These are phyloP conservation scores for Pharus latifolius DNA, from an alignment of 176 grass and related monocot genomes.

Conservation along the genomic window DNA sequence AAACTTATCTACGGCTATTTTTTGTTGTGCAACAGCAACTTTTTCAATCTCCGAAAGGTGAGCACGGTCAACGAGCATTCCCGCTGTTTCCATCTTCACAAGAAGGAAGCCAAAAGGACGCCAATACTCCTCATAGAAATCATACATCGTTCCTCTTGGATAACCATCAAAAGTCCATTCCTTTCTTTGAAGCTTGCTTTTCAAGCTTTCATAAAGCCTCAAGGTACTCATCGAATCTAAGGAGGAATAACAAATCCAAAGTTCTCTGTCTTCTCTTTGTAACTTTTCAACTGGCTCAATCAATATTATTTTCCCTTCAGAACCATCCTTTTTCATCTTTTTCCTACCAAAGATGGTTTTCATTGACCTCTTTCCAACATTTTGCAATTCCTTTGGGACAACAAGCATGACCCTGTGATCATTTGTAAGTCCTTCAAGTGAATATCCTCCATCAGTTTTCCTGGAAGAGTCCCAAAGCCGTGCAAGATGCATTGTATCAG, in stretches of 20 bases:
- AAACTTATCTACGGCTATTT: slow-evolving; percentile 68
- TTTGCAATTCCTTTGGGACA: slow-evolving; percentile 33
- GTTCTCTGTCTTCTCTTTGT: slow-evolving; percentile 72
- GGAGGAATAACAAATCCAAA: slow-evolving; percentile 82
- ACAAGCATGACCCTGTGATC: slow-evolving; percentile 66
- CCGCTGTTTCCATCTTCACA: slow-evolving; percentile 86
- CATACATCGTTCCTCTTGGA: slow-evolving; percentile 65
- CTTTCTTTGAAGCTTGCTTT: slow-evolving; percentile 52
- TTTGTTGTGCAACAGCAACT: slow-evolving; percentile 57
- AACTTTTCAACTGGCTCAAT: slow-evolving; percentile 56
- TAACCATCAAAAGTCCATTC: slow-evolving; percentile 54
- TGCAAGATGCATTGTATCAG: slow-evolving; percentile 98
- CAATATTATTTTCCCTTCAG: slow-evolving; percentile 53
- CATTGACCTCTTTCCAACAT: slow-evolving; percentile 79
- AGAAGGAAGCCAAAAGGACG: slow-evolving; percentile 77
- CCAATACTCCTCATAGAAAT: slow-evolving; percentile 91
- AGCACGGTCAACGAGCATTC: slow-evolving; percentile 71
- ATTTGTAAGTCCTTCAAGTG: slow-evolving; percentile 89
- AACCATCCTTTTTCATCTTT: slow-evolving; percentile 84
- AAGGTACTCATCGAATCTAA: slow-evolving; percentile 86
- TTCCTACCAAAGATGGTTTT: slow-evolving; percentile 95
- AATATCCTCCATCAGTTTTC: slow-evolving; percentile 78
- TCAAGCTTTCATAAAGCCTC: slow-evolving; percentile 76
- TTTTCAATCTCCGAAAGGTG: slow-evolving; percentile 78
- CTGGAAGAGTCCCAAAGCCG: slow-evolving; percentile 88